These are phyloP conservation scores for Astrocystis sublimbata DNA, from an alignment of 495 filamentous ascomycete genomes.

Conservation along the genomic window DNA sequence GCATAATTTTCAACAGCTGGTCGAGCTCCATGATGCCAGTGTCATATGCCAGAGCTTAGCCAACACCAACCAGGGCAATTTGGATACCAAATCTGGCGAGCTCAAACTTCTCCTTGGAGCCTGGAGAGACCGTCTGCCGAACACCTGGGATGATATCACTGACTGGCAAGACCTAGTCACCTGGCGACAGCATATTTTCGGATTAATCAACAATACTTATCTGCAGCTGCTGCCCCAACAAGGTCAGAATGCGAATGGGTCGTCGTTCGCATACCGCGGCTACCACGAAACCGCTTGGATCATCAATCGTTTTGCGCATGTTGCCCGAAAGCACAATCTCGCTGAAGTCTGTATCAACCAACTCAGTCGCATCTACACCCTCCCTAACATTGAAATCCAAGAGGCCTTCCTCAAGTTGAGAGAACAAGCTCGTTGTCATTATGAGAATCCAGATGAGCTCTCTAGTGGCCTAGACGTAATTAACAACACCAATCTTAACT, in stretches of 20 bases:
- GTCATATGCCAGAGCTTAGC: slow-evolving; percentile 89
- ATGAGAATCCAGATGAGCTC: slow-evolving; percentile 89
- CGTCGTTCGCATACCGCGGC: slow-evolving; percentile 91
- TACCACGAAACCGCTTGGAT: slow-evolving; percentile 99
- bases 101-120: slow-evolving; percentile 91
- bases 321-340: slow-evolving; percentile 94
- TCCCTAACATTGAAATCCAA: slow-evolving; percentile 99
- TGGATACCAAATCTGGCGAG: slow-evolving; percentile 93
- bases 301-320: slow-evolving; percentile 97
- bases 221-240: slow-evolving; percentile 80
- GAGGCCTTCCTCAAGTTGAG: slow-evolving; percentile 96
- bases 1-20: slow-evolving; percentile 97
- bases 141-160: slow-evolving; percentile 99
- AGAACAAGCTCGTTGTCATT: slow-evolving; percentile 98
- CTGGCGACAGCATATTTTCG: slow-evolving; percentile 98
- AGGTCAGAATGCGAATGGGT: slow-evolving; percentile 73
- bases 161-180: slow-evolving; percentile 98
- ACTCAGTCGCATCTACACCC: slow-evolving; percentile 94
- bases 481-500: slow-evolving; percentile 98
- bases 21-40: slow-evolving; percentile 96
- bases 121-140: slow-evolving; percentile 94
- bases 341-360: slow-evolving; percentile 97
- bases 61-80: slow-evolving; percentile 77
- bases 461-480: slow-evolving; percentile 94
- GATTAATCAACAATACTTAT: slow-evolving; percentile 93